Base-by-base conservation (phyloP, 768 basidiomycete species). In the Cystoderma amianthinum region DNA sequence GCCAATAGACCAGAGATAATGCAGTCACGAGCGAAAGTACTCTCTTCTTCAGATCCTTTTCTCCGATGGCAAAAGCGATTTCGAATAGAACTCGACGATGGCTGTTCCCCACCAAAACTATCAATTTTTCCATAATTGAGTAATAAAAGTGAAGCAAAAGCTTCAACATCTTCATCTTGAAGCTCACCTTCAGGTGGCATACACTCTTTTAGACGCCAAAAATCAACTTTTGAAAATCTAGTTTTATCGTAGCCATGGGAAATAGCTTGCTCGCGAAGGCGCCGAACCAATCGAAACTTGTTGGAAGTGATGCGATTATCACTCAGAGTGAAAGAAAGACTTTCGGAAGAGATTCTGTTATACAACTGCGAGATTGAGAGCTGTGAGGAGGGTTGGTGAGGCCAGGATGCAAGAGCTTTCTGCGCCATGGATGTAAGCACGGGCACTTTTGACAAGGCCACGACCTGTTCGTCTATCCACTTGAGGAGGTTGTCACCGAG, bases 121-220 rank as follows among this genome's bases (percentile, higher is more conserved):
- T 76, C 68, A 36, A 89, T 73, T 15, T 64, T 64, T 0, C 88
- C 87, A 40, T 71, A 67, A 24, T 80, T 68, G 5, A 68, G 56
- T 24, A 74, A 63, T 9, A 93, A 63, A 10, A 92, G 64, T 6
- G 72, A 68, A 12, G 81, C 74, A 50, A 92, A 93, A 1, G 85
- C 85, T 38, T 80, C 67, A 13, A 84, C 66, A 52, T 91, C 87
- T 23, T 78, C 78, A 25, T 72, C 71, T 36, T 77, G 74, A n/a
- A 90, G 61, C 20, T 70, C 61, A 1, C 66, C 60, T 4, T 51
- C 47, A 1, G 68, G 41, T 4, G 87, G 87, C 32, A 93, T 82
- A 52, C 74, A 82, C 17, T 80, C 78, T 54, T 90, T 91, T 54
- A 95, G 62, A 28, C 79, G 74, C 92, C 92, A 96, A 57, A 94